Evolutionary conservation across 2,329 filamentous ascomycete species (phyloP).

Genomic region (Alternaria tenuissima): DNA sequence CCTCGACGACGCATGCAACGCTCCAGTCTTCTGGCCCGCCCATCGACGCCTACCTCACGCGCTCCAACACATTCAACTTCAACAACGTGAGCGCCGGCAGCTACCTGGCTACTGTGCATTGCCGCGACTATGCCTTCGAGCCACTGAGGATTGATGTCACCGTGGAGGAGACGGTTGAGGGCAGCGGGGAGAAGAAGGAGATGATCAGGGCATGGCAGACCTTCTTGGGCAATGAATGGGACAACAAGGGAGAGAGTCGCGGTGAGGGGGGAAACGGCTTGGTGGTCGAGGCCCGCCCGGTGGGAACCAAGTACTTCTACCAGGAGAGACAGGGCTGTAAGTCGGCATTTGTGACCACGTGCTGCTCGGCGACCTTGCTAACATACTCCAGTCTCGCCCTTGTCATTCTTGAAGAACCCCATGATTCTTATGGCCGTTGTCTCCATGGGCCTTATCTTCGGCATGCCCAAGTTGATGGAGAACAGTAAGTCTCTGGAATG

Average conservation of each 20-base stretch:
- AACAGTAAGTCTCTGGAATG: constrained; percentile 74
- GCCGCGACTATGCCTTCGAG: constrained; percentile 76
- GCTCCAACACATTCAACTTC: constrained; percentile 78
- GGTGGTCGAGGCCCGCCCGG: constrained; percentile 67
- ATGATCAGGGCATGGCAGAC: constrained; percentile 80
- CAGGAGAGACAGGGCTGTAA: constrained; percentile 77
- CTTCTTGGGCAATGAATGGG: constrained; percentile 88
- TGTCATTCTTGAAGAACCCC: constrained; percentile 87
- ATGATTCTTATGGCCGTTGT: constrained; percentile 95
- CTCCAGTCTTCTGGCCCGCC: constrained; percentile 65
- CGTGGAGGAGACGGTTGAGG: constrained; percentile 37
- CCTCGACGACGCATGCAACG: constrained; percentile 69
- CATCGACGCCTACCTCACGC: constrained; percentile 70
- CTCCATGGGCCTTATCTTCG: constrained; percentile 83
- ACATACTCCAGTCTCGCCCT: constrained; percentile 69
- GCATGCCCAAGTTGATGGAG: constrained; percentile 94
- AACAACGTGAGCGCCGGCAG: constrained; percentile 73
- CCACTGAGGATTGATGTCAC: constrained; percentile 81
- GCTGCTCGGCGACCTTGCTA: constrained; percentile 17
- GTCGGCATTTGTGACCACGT: constrained; percentile 46
- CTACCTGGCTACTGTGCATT: constrained; percentile 85
- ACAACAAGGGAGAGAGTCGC: constrained; percentile 76
- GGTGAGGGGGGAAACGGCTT: constrained; percentile 55
- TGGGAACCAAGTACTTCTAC: constrained; percentile 77
- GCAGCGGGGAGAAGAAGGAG: constrained; percentile 44